Evolutionary conservation across 192 early-diverging fungal species (phyloP).

Genomic region (Rhizoclosmatium sp.): DNA sequence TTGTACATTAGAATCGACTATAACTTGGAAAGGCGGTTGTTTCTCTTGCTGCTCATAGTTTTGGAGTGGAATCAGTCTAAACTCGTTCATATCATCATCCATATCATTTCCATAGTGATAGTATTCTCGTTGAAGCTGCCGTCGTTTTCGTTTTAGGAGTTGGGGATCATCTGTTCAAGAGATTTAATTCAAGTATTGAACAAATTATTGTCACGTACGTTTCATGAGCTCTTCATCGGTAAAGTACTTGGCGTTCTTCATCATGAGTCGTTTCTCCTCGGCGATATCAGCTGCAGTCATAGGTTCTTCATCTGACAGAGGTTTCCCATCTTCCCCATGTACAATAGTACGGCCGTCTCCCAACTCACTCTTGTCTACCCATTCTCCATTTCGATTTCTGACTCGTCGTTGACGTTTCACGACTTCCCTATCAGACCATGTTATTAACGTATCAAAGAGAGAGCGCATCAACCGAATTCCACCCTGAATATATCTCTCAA

Average conservation of each 20-base stretch:
- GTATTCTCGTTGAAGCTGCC: constrained; percentile 26
- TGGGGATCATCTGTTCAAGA: constrained; percentile 15
- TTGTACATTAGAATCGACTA: constrained; percentile 44
- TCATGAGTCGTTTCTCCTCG: constrained; percentile 57
- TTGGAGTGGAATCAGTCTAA: constrained; percentile 45
- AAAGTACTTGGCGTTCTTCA: constrained; percentile 67
- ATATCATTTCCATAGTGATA: constrained; percentile 34
- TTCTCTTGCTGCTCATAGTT: neutral
- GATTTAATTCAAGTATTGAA: constrained; percentile 4
- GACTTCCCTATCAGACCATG: neutral
- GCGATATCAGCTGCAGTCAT: constrained; percentile 43
- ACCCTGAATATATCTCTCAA: neutral
- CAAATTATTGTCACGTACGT: neutral
- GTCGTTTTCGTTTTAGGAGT: constrained; percentile 41
- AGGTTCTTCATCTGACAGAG: constrained; percentile 42
- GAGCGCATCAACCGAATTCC: too few relatives aligned
- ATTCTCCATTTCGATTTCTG: constrained; percentile 68
- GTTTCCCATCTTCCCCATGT: constrained; percentile 37
- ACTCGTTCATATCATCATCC: constrained; percentile 36
- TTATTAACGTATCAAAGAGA: too few relatives aligned
- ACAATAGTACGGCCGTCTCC: constrained; percentile 67
- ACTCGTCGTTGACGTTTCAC: constrained; percentile 63
- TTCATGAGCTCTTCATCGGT: constrained; percentile 51
- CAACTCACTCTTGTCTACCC: constrained; percentile 63
- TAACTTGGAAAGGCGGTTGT: constrained; percentile 43